Conservation (phyloP, 2,329 filamentous ascomycete genomes). For the Sclerotinia sclerotiorum region DNA sequence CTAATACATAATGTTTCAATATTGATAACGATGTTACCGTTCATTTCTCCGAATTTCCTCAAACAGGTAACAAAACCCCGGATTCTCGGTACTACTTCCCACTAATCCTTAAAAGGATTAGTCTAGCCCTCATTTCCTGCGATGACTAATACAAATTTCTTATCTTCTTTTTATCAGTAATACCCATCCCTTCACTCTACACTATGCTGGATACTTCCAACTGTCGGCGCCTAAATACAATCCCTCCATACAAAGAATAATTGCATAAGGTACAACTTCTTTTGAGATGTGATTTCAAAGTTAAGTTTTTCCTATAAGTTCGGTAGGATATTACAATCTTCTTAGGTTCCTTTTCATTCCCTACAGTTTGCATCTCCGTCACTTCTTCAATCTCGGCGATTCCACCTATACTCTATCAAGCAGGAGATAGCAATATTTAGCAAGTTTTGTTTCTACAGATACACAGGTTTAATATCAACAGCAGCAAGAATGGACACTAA, state of each 20-base stretch:
- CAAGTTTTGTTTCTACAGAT: background rate
- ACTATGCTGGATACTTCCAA: background rate
- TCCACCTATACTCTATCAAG: background rate
- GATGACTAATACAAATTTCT: constrained; percentile 15
- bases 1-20: background rate
- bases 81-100: background rate
- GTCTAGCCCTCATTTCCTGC: background rate
- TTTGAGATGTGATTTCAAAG: background rate
- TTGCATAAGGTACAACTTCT: constrained; percentile 2
- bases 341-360: background rate
- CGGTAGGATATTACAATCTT: background rate
- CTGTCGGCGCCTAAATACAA: background rate
- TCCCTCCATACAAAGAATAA: constrained; percentile 9
- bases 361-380: background rate
- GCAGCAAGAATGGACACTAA: background rate
- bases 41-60: background rate
- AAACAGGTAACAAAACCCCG: background rate
- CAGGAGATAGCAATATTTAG: background rate
- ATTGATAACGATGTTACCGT: background rate
- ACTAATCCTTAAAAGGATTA: background rate
- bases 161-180: constrained; percentile 1
- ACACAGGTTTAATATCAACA: background rate
- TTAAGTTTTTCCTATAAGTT: background rate
- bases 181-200: background rate
- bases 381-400: background rate